A percentile compares a stretch with the other conserved stretches of the same genome.
phyloP scores from a whole-genome alignment of 768 basidiomycete species.

The Lactarius quietus region DNA sequence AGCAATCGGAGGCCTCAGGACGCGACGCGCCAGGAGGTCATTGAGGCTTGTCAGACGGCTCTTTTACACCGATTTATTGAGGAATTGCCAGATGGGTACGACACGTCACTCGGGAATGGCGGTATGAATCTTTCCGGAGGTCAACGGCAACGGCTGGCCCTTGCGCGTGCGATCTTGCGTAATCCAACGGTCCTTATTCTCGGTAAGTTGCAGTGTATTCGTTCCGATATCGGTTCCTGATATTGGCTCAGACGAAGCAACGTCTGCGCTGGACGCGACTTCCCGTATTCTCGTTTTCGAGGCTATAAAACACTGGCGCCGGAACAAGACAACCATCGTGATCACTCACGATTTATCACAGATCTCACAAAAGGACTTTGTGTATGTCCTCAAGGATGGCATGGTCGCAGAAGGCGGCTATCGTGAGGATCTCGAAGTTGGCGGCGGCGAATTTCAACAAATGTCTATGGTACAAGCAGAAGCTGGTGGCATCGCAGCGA shows the following conservation, averaged over 20 bases:
- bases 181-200: slow-evolving; percentile 89
- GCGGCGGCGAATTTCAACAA: slow-evolving; percentile 61
- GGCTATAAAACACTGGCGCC: slow-evolving; percentile 64
- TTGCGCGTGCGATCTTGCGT: slow-evolving; percentile 81
- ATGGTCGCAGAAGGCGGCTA: slow-evolving; percentile 84
- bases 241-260: slow-evolving; percentile 62
- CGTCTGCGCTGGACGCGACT: slow-evolving; percentile 80
- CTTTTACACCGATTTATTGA: slow-evolving; percentile 84
- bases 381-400: slow-evolving; percentile 87
- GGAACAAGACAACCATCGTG: slow-evolving; percentile 82
- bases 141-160: slow-evolving; percentile 85
- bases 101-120: slow-evolving; percentile 69
- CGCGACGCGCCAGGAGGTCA: slow-evolving; percentile 65
- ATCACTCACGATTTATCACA: slow-evolving; percentile 96
- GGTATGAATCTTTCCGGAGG: slow-evolving; percentile 86
- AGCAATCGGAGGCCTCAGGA: slow-evolving; percentile 41
- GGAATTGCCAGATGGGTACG: slow-evolving; percentile 85
- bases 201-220: slow-evolving; percentile 49
- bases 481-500: slow-evolving; percentile 49
- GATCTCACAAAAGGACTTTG: slow-evolving; percentile 72
- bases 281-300: slow-evolving; percentile 84
- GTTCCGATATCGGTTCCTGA: slow-evolving; percentile 5
- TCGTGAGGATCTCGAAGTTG: slow-evolving; percentile 67
- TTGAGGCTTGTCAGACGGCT: slow-evolving; percentile 77
- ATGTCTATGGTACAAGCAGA: slow-evolving; percentile 60